phyloP scores from a whole-genome alignment of 2,329 filamentous ascomycete genomes.

The Xylariaceae sp. region DNA sequence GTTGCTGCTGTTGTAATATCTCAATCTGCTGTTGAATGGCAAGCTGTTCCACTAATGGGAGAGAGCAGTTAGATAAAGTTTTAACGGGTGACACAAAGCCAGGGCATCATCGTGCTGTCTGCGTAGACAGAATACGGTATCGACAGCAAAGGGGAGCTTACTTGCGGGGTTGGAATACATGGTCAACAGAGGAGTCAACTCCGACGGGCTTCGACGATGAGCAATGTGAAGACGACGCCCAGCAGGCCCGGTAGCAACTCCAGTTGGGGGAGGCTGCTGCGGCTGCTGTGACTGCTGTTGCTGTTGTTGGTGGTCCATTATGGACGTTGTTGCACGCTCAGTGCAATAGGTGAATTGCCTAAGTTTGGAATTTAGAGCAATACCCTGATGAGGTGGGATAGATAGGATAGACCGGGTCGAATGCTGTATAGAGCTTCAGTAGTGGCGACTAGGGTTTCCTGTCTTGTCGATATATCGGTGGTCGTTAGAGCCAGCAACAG shows the following conservation, averaged over 20 bases:
- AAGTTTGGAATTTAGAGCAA: slow-evolving; percentile 6
- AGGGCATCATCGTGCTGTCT: slow-evolving; percentile 14
- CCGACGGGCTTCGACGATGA: slow-evolving; percentile 92
- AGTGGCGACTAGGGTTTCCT: slow-evolving; percentile 6
- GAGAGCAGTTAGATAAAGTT: slow-evolving; percentile 19
- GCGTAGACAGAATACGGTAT: background rate
- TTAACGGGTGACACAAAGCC: background rate
- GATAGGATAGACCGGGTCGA: slow-evolving; percentile 21
- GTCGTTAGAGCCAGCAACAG: slow-evolving; percentile 2
- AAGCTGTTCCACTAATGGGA: slow-evolving; percentile 78
- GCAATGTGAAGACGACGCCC: slow-evolving; percentile 94
- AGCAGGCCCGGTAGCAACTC: slow-evolving; percentile 64
- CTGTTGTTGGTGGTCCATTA: slow-evolving; percentile 55
- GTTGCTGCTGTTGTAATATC: slow-evolving; percentile 92
- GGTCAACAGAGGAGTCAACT: slow-evolving; percentile 97
- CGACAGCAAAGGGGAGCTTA: slow-evolving; percentile 37
- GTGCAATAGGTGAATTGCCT: slow-evolving; percentile 37
- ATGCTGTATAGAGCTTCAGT: slow-evolving; percentile 19
- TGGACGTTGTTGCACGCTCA: slow-evolving; percentile 40
- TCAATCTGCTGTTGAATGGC: slow-evolving; percentile 98
- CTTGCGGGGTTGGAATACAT: slow-evolving; percentile 64
- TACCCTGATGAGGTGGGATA: slow-evolving; percentile 18
- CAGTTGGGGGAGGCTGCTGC: slow-evolving; percentile 42
- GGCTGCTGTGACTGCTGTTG: slow-evolving; percentile 33
- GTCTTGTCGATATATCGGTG: slow-evolving; percentile 8